Evolutionary conservation across 352 stramenopile genomes (phyloP).

Genomic region (Globisporangium cederbergense): DNA sequence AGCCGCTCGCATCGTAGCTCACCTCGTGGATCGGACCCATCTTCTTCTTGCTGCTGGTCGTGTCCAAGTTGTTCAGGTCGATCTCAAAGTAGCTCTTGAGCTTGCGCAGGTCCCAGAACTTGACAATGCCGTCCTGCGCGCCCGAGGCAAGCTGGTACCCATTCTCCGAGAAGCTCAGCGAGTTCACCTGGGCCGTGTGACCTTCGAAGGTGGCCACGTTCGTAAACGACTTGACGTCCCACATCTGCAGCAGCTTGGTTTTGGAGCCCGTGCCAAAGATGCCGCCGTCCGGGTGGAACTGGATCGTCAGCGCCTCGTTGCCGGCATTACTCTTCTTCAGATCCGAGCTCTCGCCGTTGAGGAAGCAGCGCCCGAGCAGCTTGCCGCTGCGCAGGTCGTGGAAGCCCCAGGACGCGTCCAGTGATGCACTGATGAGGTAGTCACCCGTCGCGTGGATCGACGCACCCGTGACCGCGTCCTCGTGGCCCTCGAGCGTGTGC

Average conservation of each 20-base stretch:
- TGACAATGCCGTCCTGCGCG: constrained; percentile 72
- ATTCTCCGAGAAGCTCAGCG: constrained; percentile 93
- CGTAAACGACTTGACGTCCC: constrained; percentile 87
- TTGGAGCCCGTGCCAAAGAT: constrained; percentile 83
- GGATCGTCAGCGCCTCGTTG: constrained; percentile 39
- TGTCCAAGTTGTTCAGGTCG: constrained; percentile 33
- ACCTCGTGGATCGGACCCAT: constrained; percentile 46
- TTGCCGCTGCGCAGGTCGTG: constrained; percentile 69
- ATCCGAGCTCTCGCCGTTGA: constrained; percentile 39
- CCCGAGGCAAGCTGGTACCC: constrained; percentile 92
- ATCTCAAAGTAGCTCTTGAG: constrained; percentile 74
- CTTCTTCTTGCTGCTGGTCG: constrained; percentile 19
- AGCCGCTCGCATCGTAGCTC: constrained; percentile 59
- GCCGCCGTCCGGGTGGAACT: constrained; percentile 94
- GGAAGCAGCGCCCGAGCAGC: constrained; percentile 40
- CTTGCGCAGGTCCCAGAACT: constrained; percentile 94
- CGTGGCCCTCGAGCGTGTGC: constrained; percentile 59
- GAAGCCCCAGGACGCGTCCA: constrained; percentile 84
- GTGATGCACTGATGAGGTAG: constrained; percentile 72
- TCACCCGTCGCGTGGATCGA: constrained; percentile 83
- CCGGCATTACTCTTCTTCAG: constrained; percentile 21
- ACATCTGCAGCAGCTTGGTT: constrained; percentile 86
- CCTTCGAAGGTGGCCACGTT: constrained; percentile 88
- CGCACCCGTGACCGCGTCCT: constrained; percentile 51
- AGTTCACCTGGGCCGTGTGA: constrained; percentile 61